These are phyloP conservation scores for Tolypocladium tundrense DNA, from an alignment of 2,329 filamentous ascomycete species.

Conservation along the genomic window DNA sequence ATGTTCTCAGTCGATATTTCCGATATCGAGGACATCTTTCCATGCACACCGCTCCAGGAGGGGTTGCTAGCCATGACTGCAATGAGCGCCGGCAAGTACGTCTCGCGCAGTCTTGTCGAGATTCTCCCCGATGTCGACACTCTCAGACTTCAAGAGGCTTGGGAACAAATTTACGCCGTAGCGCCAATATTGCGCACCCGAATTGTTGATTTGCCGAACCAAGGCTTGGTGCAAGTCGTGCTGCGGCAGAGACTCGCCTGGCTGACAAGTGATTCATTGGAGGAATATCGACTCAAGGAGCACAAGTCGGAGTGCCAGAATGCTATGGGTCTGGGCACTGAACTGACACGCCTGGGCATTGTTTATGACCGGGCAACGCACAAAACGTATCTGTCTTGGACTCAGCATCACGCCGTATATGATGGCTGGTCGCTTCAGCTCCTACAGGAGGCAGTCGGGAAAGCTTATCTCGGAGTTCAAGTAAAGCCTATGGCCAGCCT, in stretches of 20 bases:
- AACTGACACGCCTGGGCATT: not conserved
- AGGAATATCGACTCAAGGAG: not conserved
- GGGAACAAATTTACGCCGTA: not conserved
- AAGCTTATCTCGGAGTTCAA: not conserved
- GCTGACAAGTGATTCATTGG: not conserved
- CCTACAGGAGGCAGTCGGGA: not conserved
- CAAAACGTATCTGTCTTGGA: not conserved
- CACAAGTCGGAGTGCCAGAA: not conserved
- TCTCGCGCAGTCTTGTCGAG: not conserved
- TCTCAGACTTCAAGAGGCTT: not conserved
- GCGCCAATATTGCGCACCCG: not conserved
- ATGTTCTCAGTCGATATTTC: not conserved
- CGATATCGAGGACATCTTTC: not conserved
- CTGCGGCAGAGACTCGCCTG: not conserved
- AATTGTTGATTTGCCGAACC: not conserved
- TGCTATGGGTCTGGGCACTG: not conserved
- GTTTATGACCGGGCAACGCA: not conserved
- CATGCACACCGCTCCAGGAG: not conserved
- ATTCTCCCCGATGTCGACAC: not conserved
- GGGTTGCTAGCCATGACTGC: not conserved
- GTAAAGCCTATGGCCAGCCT: not conserved
- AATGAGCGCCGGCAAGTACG: not conserved
- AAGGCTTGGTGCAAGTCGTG: not conserved
- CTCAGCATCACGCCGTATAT: not conserved
- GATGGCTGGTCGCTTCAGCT: not conserved